Base-by-base conservation (phyloP, 257 asterid species). In the Petunia axillaris region DNA sequence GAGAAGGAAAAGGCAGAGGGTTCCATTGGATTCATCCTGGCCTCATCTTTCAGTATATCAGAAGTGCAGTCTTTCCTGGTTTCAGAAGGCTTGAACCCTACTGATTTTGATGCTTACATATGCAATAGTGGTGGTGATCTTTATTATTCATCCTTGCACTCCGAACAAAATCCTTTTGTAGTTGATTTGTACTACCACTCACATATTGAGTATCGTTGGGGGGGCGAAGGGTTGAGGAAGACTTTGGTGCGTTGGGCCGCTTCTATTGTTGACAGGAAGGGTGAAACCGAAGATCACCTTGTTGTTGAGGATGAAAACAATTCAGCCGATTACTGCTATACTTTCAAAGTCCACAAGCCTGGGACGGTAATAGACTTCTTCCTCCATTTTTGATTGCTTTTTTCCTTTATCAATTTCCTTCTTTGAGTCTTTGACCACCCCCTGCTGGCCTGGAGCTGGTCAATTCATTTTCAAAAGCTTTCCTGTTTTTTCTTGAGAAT, bases 41-140 rank as follows among this genome's bases (percentile, higher is more conserved):
- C 99, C 54, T 91, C 99, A 68, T 91, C 98, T 59, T 90, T 91
- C 81, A 91, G 86, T 87, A 83, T 91, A 82, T 76, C 89, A 57
- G 93, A 91, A 82, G 76, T 93, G 41, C 91, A 88, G 70, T 84
- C 93, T 44, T 93, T 91, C 79, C 90, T 94, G 88, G 84, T 66
- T 75, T 90, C 94, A 1, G 97, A 87, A 89, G 92, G 92, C 78
- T 78, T 96, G 88, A 91, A 83, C 59, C 90, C 94, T 37, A 88
- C 89, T 14, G 93, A 92, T 81, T 96, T 96, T 85, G 99, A 96
- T 87, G 99, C 98, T 64, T 94, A 91, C 84, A 89, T 96, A 81
- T 94, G 98, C 91, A 96, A 96, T 55, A 96, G 98, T 78, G 99
- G 99, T 15, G 99, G 98, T 70, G 99, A 96, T 87, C 98, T 96